These are phyloP conservation scores for Penicillium malachiteum DNA, from an alignment of 495 filamentous ascomycete species.

Conservation along the genomic window DNA sequence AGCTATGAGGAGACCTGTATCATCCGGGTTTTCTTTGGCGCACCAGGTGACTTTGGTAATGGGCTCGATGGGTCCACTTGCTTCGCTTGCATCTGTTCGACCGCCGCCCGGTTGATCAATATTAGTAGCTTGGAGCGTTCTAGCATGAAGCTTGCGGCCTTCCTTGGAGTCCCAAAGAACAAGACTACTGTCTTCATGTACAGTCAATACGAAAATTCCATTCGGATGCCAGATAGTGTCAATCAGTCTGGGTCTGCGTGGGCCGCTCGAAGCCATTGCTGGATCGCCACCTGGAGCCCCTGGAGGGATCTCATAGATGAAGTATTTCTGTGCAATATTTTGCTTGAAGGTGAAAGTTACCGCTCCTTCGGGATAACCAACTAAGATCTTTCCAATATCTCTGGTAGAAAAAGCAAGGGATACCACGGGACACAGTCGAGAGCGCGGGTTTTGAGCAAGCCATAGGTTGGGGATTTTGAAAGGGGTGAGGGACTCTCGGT, in stretches of 20 bases:
- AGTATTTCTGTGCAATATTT: slow-evolving; percentile 70
- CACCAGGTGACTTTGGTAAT: slow-evolving; percentile 84
- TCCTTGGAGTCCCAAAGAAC: slow-evolving; percentile 96
- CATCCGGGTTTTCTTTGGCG: slow-evolving; percentile 85
- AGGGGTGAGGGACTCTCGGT: slow-evolving; percentile 69
- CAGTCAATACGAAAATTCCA: slow-evolving; percentile 83
- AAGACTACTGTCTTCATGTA: slow-evolving; percentile 84
- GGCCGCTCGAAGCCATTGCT: slow-evolving; percentile 48
- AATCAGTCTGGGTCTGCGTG: slow-evolving; percentile 67
- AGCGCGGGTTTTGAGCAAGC: slow-evolving; percentile 60
- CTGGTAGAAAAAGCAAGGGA: slow-evolving; percentile 81
- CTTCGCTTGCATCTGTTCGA: slow-evolving; percentile 30
- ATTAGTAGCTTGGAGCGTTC: slow-evolving; percentile 71
- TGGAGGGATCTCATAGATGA: slow-evolving; percentile 76
- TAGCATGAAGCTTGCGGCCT: slow-evolving; percentile 77
- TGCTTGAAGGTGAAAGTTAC: slow-evolving; percentile 93
- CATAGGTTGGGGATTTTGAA: slow-evolving; percentile 85
- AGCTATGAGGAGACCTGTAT: slow-evolving; percentile 84
- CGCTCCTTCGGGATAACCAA: slow-evolving; percentile 83
- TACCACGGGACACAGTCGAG: slow-evolving; percentile 60
- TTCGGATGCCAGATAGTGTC: slow-evolving; percentile 93
- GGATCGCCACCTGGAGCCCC: slow-evolving; percentile 87
- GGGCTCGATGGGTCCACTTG: slow-evolving; percentile 62
- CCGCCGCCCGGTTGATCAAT: slow-evolving; percentile 61
- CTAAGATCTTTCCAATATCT: slow-evolving; percentile 87